Evolutionary conservation across 257 asterid species (phyloP).

Genomic region (Solanum bulbocastanum): DNA sequence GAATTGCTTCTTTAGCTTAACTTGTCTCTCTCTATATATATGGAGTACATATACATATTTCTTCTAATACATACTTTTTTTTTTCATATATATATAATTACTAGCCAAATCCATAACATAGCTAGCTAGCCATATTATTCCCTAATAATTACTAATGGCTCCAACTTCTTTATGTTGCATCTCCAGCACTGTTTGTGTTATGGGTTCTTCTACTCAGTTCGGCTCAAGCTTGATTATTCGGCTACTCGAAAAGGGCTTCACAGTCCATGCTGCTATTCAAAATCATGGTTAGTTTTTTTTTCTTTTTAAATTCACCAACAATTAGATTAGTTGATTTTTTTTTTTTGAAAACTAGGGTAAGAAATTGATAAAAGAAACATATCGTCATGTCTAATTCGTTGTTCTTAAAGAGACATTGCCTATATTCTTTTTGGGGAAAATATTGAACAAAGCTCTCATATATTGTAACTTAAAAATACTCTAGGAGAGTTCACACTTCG

Average conservation of each 20-base stretch:
- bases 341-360: too few species aligned
- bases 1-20: not conserved
- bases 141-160: not conserved
- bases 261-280: slow-evolving; percentile 86
- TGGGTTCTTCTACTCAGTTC: slow-evolving; percentile 66
- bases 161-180: not conserved
- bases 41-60: not conserved
- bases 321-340: not conserved
- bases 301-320: not conserved
- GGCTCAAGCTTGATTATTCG: slow-evolving; percentile 65
- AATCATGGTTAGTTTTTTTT: slow-evolving; percentile 7
- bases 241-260: slow-evolving; percentile 60
- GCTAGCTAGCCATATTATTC: not conserved
- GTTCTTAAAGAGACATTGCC: not conserved
- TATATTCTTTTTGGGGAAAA: too few species aligned
- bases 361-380: not conserved
- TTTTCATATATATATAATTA: not conserved
- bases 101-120: not conserved
- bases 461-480: not conserved
- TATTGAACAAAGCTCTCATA: not conserved
- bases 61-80: not conserved
- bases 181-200: slow-evolving; percentile 41
- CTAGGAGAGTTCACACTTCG: not conserved
- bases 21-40: not conserved
- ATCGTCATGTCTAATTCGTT: not conserved